Evolutionary conservation across 768 basidiomycete species (phyloP), one percentile per base, ranked within the genome.

Genomic region (Hemileccinum rubropunctum): DNA sequence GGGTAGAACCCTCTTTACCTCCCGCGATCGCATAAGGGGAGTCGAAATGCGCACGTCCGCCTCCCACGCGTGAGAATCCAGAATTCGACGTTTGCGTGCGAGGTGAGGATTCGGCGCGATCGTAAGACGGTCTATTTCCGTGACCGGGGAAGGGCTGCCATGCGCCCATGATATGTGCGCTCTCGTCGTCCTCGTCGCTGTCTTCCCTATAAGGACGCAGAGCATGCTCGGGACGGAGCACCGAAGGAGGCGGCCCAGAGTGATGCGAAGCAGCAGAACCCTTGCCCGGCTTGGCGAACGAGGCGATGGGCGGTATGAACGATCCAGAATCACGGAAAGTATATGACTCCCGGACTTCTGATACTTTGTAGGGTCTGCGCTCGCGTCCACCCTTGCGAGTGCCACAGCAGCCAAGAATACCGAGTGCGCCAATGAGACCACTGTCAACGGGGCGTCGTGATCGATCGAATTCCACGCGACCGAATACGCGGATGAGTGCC

Each of bases 121-220:
- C 66, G 20, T 47, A 56, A 4, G 68, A 62, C 0, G 15, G 41
- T 20, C 60, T 48, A 32, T 59, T 37, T 23, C 62, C 58, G 18
- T 74, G 65, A 7, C 77, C 72, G 0, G 80, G 80, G 73, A 81
- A 88, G 26, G 84, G 81, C 56, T 86, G 84, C 91, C 92, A 95
- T n/a, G 95, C 91, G 36, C 85, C 86, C 91, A 98, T 95, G 62
- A 98, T 97, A 56, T 76, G 88, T 12, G 90, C 87, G 15, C 74
- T 76, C 47, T 72, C 76, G 55, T 89, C 89, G 49, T 67, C 66
- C 58, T 87, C 87, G 52, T 91, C 89, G 56, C 79, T 86, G 37
- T 91, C 86, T 60, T 91, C 87, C 55, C 76, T 77, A 63, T 89
- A 90, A 26, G 86, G 88, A 40, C 79, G 76, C 53, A 84, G 74